Evolutionary conservation across 306 rosid genomes (phyloP), one percentile per base, ranked within the genome.

Genomic region (Acacia confusa): DNA sequence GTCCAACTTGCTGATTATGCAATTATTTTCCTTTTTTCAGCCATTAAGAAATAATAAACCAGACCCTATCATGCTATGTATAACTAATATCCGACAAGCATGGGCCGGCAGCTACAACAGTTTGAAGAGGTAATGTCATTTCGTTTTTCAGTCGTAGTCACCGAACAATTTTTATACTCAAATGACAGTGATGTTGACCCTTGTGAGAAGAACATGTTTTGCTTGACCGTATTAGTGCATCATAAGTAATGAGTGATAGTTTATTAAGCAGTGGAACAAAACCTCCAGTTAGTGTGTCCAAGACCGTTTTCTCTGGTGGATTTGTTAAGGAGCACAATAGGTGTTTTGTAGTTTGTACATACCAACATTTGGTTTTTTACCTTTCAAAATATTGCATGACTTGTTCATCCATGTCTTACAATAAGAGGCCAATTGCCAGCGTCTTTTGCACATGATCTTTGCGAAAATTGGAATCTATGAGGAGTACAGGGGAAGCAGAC

Each of bases 1-100:
- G 75, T 53, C 84, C 66, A 45, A 28, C 60, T 85, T 88, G 82
- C 93, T 84, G 89, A 83, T 73, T 80, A 84, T 73, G 84, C 87
- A 47, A 83, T 77, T 86, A 81, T 3, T 32, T 50, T 86, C 83
- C 81, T 68, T 68, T 41, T 57, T 43, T 15, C 55, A 14, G 57
- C 34, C 75, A 38, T 64, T 70, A 53, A 25, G 47, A 28, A 64
- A 16, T 7, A 79, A 81, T 27, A 47, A 73, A 66, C 41, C 63
- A 67, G 57, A 72, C 69, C 45, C 41, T 36, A 73, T 30, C 64
- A 30, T 30, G 8, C 16, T 36, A 32, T 30, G 5, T 61, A 27
- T 30, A 41, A 45, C 14, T 20, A 81, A 24, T 75, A 83, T 85
- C 79, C 74, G 52, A 89, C 68, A 75, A 83, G 45, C 70, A 73